Evolutionary conservation across 1,139 yeast genomes (phyloP).

Genomic region (Protomyces lactucae-debilis): DNA sequence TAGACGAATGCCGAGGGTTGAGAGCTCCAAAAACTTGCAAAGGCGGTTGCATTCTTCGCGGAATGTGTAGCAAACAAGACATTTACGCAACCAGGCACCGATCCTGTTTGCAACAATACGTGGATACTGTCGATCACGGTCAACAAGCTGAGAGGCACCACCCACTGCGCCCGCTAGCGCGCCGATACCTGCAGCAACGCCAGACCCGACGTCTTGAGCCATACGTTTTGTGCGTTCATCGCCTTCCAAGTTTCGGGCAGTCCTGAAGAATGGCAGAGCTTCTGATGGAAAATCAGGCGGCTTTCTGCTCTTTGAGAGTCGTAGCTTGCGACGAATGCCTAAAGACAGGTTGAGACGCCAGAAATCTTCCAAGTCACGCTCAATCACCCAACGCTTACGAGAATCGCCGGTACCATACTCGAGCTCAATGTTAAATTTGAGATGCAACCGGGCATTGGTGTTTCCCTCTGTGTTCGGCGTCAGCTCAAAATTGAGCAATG

Average conservation of each 20-base stretch:
- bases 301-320: slow-evolving; percentile 45
- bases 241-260: slow-evolving; percentile 31
- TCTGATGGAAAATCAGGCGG: slow-evolving; percentile 39
- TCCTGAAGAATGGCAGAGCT: slow-evolving; percentile 34
- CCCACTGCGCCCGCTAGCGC: slow-evolving; percentile 22
- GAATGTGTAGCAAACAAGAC: slow-evolving; percentile 57
- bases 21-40: slow-evolving; percentile 80
- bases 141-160: slow-evolving; percentile 11
- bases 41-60: slow-evolving; percentile 77
- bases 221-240: slow-evolving; percentile 22
- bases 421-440: slow-evolving; percentile 50
- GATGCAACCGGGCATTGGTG: slow-evolving; percentile 48
- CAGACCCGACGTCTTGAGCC: slow-evolving; percentile 11
- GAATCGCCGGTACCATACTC: slow-evolving; percentile 88
- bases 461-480: slow-evolving; percentile 50
- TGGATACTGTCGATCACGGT: slow-evolving; percentile 8
- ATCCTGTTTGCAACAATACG: slow-evolving; percentile 39
- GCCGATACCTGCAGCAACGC: slow-evolving; percentile 25
- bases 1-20: slow-evolving; percentile 78
- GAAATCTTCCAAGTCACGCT: slow-evolving; percentile 68
- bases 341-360: slow-evolving; percentile 30
- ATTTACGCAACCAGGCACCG: slow-evolving; percentile 58
- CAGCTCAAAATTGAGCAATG: slow-evolving; percentile 63
- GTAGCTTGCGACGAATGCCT: slow-evolving; percentile 61
- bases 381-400: slow-evolving; percentile 73